Base-by-base conservation (phyloP, 176 grass and related monocot species). In the Phoenix roebelenii region DNA sequence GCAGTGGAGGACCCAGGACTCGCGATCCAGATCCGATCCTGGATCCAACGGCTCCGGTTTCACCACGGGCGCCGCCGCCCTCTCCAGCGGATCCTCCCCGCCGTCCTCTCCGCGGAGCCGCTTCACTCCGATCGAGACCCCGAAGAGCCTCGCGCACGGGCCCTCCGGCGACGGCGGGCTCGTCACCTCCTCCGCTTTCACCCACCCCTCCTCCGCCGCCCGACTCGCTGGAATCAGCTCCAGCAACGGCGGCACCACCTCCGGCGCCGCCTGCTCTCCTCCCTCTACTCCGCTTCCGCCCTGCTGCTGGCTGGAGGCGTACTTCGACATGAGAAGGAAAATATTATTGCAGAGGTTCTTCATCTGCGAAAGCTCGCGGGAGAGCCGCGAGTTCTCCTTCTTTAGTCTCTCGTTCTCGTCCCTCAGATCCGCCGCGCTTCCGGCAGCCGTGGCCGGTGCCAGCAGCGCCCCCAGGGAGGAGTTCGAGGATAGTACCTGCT, bases 341-440 rank as follows among this genome's bases (percentile, higher is more conserved):
- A 95, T 88, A 63, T 88, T 95, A 60, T 82, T 77, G 76, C 89
- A 95, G 72, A 95, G 85, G 73, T 82, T 85, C 81, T 82, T 85
- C 85, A 95, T 88, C 80, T 88, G 77, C 0, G 30, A 72, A 56
- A 95, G 74, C 71, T 95, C 89, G 3, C 89, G 81, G 14, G 72
- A 72, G 6, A 95, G 81, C 2, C 81, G 75, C 17, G 64, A 16
- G 78, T 95, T 95, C 81, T 95, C 89, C 30, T 55, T 76, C 5
- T 72, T 55, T 24, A 95, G 78, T 22, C 81, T 70, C 0, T 79
- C 81, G 72, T 95, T 95, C 59, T 88, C 89, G 7, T 82, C 89
- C 15, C 78, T 67, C 25, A 73, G 56, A 25, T 82, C 77, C 25
- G 70, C 77, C 16, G 67, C 65, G 7, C 54, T 49, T 4, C 49